Evolutionary conservation across 208 protist genomes (phyloP), one percentile per base, ranked within the genome.

Genomic region (Wallacemonas collosoma): DNA sequence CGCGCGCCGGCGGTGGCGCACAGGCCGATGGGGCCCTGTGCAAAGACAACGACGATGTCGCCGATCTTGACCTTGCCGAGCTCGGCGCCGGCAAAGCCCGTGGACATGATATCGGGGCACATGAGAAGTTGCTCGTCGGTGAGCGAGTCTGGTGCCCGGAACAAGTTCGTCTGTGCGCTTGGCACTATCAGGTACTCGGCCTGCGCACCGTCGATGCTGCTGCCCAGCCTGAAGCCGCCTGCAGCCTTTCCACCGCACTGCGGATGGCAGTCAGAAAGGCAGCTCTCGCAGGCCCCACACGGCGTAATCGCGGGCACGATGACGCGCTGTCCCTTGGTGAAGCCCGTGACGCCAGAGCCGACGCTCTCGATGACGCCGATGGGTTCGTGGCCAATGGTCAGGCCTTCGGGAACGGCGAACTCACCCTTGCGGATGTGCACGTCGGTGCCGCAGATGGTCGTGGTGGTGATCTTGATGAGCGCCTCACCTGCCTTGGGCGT

Each of bases 391-490:
- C 76, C 76, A 64, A 81, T 76, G 35, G 71, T 76, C 26, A 64
- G 48, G 43, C 76, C 76, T 35, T 76, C 56, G 41, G 54, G 45
- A 7, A 75, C 72, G 26, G 71, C 45, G 48, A 57, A 72, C 72
- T 81, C 76, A 26, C 76, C 76, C 61, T 76, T 77, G 44, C 70
- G 50, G 68, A 81, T 73, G 61, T 81, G 76, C 36, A 81, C 62
- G 26, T 81, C 76, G 1, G 70, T 81, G 50, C 76, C 76, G 62
- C 76, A 81, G 72, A 81, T 81, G 36, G 76, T 81, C 39, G 76
- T 81, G 39, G 76, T 81, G 45, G 76, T 81, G 58, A 81, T 81
- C 51, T 76, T 64, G 65, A 81, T 81, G 58, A 81, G 72, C 6
- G 76, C 76, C 66, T 81, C 63, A 35, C 65, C 71, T 14, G 14